These are phyloP conservation scores for Backusella parvicylindrica DNA, from an alignment of 192 early-diverging fungal genomes.

Conservation along the genomic window DNA sequence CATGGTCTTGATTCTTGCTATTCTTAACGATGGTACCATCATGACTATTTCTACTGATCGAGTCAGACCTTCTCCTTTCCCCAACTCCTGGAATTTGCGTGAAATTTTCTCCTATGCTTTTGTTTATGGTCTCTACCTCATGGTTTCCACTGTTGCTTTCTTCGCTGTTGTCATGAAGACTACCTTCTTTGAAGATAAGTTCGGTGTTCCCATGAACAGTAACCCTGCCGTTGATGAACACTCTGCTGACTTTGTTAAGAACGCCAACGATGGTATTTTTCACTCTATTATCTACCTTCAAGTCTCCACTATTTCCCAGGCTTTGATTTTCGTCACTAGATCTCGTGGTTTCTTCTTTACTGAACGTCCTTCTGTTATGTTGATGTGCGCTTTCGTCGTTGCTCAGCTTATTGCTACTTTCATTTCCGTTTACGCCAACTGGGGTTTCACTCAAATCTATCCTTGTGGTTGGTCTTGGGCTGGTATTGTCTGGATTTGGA, in stretches of 20 bases:
- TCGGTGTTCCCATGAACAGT: slow-evolving; percentile 14
- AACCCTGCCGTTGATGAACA: neutral
- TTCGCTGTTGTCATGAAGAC: slow-evolving; percentile 59
- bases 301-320: slow-evolving; percentile 76
- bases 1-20: slow-evolving; percentile 83
- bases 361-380: slow-evolving; percentile 69
- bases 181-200: slow-evolving; percentile 48
- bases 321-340: slow-evolving; percentile 75
- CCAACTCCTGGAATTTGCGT: slow-evolving; percentile 85
- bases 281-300: slow-evolving; percentile 81
- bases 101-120: slow-evolving; percentile 86
- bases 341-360: slow-evolving; percentile 71
- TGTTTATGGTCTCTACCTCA: slow-evolving; percentile 78
- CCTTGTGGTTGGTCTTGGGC: slow-evolving; percentile 76
- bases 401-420: slow-evolving; percentile 74
- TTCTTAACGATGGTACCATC: slow-evolving; percentile 90
- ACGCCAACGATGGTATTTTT: slow-evolving; percentile 56
- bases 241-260: slow-evolving; percentile 22
- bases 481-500: slow-evolving; percentile 74
- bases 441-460: slow-evolving; percentile 71
- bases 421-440: slow-evolving; percentile 82
- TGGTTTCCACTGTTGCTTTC: slow-evolving; percentile 74
- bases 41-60: slow-evolving; percentile 88
- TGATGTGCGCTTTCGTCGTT: slow-evolving; percentile 62
- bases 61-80: slow-evolving; percentile 71